phyloP scores from a whole-genome alignment of 768 basidiomycete species.

The Naganishia antarctica region DNA sequence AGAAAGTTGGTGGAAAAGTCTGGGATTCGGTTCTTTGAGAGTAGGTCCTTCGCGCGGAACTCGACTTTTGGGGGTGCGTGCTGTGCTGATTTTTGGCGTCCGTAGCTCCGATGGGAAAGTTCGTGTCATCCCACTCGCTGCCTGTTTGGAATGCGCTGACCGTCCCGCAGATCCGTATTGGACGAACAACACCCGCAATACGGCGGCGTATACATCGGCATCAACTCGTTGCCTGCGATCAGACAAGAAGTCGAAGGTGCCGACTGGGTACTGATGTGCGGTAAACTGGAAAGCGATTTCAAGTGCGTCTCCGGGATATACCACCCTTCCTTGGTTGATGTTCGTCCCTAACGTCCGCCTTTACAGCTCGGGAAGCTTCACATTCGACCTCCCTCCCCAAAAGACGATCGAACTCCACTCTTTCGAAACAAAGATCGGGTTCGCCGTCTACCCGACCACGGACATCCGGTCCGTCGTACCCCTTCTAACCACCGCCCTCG shows the following conservation, averaged over 20 bases:
- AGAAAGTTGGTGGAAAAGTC: constrained; percentile 42
- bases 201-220: constrained; percentile 48
- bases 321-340: neutral
- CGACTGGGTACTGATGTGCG: constrained; percentile 47
- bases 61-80: neutral
- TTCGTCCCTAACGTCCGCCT: neutral
- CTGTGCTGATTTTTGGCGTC: too few relatives aligned
- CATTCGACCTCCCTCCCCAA: constrained; percentile 44
- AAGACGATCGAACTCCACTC: constrained; percentile 47
- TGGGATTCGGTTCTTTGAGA: constrained; percentile 47
- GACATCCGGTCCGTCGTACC: constrained; percentile 48
- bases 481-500: constrained; percentile 40
- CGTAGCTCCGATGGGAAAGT: constrained; percentile 30
- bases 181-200: constrained; percentile 46
- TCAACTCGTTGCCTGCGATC: constrained; percentile 41
- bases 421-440: constrained; percentile 44
- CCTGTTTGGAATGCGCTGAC: neutral
- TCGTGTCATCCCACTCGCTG: neutral
- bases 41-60: constrained; percentile 28
- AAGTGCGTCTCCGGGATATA: too few relatives aligned
- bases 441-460: constrained; percentile 44
- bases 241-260: constrained; percentile 45
- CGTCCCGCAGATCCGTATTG: constrained; percentile 30
- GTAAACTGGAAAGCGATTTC: constrained; percentile 48
- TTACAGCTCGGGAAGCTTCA: constrained; percentile 46